Base-by-base conservation (phyloP, 352 stramenopile genomes). In the Globisporangium ultimum region DNA sequence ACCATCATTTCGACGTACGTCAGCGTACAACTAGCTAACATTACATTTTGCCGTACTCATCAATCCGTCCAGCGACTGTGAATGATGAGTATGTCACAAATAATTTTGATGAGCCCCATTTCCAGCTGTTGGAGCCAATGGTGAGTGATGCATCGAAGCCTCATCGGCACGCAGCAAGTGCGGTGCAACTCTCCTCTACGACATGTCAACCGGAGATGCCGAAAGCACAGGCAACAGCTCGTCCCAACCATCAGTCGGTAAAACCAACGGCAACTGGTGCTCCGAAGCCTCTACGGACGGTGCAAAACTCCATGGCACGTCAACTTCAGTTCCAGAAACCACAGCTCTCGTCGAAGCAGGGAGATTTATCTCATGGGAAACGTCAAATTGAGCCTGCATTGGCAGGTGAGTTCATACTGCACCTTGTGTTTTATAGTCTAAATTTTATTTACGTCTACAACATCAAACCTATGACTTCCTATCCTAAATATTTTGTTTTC, bases 401-500 rank as follows among this genome's bases (percentile, higher is more conserved):
- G 20, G 34, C 41, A 40, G 38, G 55, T 55, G 46, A 61, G 55
- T 61, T 28, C 55, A 55, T 55, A 13, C 42, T 47, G 45, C 55
- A 61, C 17, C 6, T 47, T 40, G 40, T 18, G 32, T 24, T 48
- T 47, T 20, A 46, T 20, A 48, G 32, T 61, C 55, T 61, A 61
- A 58, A 48, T 55, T 45, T 22, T 38, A 61, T 48, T 52, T 58
- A 64, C 58, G 52, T 64, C 58, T 50, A 64, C 50, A 59, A 59
- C 58, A 59, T 52, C 34, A 59, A 45, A 64, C 34, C 46, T 59
- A 55, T 50, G 17, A 38, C 28, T 46, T 59, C 56, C 56, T 63
- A 63, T 42, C 56, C 48, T 56, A 62, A 62, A 61, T 61, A 61
- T 61, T 48, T 59, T 12, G 46, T 32, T 58, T 53, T 60, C 55